Percentiles rank a stretch among this genome's conserved stretches.
phyloP scores from a whole-genome alignment of 148 eudicot genomes.

The Cornus suecica region DNA sequence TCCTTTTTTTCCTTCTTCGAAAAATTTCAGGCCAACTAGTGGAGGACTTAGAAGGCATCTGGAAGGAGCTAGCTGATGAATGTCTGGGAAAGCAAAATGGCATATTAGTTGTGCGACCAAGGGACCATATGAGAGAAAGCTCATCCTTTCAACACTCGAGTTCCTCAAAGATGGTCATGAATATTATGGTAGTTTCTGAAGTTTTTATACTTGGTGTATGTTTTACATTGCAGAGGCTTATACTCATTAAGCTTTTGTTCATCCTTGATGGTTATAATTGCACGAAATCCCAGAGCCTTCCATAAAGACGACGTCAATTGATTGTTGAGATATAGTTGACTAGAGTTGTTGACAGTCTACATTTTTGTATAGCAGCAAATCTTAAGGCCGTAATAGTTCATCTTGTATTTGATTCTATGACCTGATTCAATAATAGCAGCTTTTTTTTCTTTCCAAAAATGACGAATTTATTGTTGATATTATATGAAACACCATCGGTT shows the following conservation, averaged over 20 bases:
- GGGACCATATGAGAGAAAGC: neutral
- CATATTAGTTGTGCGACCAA: neutral
- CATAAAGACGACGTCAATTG: neutral
- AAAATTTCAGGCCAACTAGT: neutral
- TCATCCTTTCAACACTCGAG: too few relatives aligned
- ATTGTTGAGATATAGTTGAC: neutral
- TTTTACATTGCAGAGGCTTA: neutral
- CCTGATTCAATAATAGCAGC: too few relatives aligned
- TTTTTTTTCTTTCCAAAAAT: too few relatives aligned
- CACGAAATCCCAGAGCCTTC: neutral
- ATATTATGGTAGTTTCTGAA: neutral
- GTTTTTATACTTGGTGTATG: too few relatives aligned
- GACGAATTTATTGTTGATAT: too few relatives aligned
- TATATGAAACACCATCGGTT: too few relatives aligned
- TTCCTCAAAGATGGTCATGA: too few relatives aligned
- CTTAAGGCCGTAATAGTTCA: neutral
- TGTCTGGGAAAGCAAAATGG: too few relatives aligned
- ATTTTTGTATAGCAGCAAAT: neutral
- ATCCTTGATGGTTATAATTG: neutral
- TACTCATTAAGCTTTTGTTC: neutral
- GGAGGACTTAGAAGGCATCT: constrained; percentile 3
- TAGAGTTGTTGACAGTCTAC: too few relatives aligned
- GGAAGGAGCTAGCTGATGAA: neutral
- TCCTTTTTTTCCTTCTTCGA: too few relatives aligned
- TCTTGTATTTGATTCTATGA: neutral